phyloP scores from a whole-genome alignment of 345 rosid species.

The Hibiscus mutabilis region DNA sequence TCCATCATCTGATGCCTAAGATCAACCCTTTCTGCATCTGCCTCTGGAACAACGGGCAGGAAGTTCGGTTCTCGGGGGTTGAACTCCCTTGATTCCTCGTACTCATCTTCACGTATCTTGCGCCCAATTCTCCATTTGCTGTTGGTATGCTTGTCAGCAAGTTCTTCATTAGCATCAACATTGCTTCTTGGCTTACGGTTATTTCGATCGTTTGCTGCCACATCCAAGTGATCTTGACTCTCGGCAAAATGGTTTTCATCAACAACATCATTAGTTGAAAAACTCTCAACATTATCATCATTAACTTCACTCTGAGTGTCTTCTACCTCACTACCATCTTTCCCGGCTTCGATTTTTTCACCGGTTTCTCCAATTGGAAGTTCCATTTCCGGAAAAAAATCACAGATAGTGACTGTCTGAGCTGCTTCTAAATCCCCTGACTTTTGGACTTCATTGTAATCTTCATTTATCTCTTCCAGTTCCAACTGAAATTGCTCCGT shows the following conservation, averaged over 20 bases:
- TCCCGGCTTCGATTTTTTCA: constrained; percentile 11
- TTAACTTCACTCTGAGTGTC: constrained; percentile 8
- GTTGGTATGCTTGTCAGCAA: constrained; percentile 11
- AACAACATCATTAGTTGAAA: background rate
- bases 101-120: constrained; percentile 27
- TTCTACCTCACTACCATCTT: constrained; percentile 9
- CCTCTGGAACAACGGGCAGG: constrained; percentile 48
- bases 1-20: constrained; percentile 67
- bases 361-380: constrained; percentile 10
- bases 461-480: constrained; percentile 6
- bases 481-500: background rate
- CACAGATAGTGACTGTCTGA: background rate
- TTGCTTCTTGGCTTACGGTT: background rate
- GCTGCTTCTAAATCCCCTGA: constrained; percentile 9
- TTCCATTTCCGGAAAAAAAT: background rate
- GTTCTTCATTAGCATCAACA: constrained; percentile 28
- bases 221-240: constrained; percentile 4
- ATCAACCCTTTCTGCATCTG: constrained; percentile 64
- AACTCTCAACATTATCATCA: background rate
- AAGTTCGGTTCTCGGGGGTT: constrained; percentile 82
- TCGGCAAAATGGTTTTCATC: constrained; percentile 8
- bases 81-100: constrained; percentile 36
- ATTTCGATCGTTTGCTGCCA: constrained; percentile 12
- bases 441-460: background rate
- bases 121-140: constrained; percentile 35